Percentiles rank a stretch among this genome's conserved stretches.
These are phyloP conservation scores for Talaromyces ruber DNA, from an alignment of 495 filamentous ascomycete genomes.

Conservation along the genomic window DNA sequence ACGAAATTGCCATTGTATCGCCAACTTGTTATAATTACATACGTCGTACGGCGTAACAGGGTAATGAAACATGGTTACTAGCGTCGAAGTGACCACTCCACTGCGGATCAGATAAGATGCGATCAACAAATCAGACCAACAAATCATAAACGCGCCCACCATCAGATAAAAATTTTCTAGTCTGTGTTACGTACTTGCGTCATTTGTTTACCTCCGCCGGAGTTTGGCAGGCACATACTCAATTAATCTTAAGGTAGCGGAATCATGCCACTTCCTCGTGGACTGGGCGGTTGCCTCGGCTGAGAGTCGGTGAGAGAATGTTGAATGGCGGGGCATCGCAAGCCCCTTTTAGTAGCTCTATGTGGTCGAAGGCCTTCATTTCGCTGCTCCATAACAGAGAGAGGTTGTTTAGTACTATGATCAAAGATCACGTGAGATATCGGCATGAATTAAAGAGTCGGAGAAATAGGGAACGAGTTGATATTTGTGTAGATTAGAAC, in stretches of 20 bases:
- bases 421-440: no score
- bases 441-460: no score
- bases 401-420: no score
- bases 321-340: background rate
- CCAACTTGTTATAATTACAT: background rate
- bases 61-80: background rate
- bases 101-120: conserved; percentile 6
- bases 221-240: background rate
- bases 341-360: background rate
- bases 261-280: background rate
- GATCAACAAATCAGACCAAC: background rate
- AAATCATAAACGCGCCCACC: background rate
- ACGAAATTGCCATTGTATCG: background rate
- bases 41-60: background rate
- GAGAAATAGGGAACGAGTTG: no score
- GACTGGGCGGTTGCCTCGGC: background rate
- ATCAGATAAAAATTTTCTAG: conserved; percentile 4
- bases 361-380: background rate
- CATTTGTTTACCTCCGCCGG: background rate
- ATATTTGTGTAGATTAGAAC: no score
- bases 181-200: background rate
- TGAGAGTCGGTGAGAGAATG: background rate
- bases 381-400: no score
- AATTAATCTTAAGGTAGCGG: background rate
- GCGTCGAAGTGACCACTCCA: background rate